Percentiles rank a stretch among this genome's conserved stretches.
phyloP scores from a whole-genome alignment of 106 monocot genomes.

The Agapanthus africanus region DNA sequence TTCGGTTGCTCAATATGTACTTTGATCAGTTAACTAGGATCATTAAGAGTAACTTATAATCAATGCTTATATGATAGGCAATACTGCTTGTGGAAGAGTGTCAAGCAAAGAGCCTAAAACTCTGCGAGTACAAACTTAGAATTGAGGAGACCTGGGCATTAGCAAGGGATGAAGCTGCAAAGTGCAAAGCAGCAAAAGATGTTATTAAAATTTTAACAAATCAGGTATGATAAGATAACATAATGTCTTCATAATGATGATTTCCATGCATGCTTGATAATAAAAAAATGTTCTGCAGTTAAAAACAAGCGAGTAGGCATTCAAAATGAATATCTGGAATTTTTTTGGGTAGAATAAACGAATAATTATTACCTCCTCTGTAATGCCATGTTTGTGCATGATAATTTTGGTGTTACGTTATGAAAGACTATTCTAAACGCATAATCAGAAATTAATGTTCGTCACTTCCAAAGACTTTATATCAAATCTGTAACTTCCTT shows the following conservation, averaged over 20 bases:
- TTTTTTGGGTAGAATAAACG: neutral
- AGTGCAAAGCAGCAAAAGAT: slow-evolving; percentile 81
- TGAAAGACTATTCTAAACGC: neutral
- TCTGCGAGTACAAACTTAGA: slow-evolving; percentile 53
- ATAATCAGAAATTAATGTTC: neutral
- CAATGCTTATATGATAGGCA: slow-evolving; percentile 26
- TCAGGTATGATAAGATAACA: slow-evolving; percentile 46
- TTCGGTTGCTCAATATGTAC: neutral
- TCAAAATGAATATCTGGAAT: neutral
- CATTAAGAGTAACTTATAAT: neutral
- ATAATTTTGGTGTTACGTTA: neutral
- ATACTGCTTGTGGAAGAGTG: slow-evolving; percentile 40
- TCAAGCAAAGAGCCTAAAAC: slow-evolving; percentile 38
- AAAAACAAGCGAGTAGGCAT: neutral
- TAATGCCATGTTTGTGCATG: neutral
- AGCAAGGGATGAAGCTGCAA: slow-evolving; percentile 76
- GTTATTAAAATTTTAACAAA: slow-evolving; percentile 56
- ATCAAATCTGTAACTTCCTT: neutral
- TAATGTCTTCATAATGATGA: neutral
- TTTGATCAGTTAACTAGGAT: neutral
- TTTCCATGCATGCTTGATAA: neutral
- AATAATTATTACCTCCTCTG: neutral
- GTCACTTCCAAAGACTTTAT: neutral
- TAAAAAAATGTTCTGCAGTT: neutral
- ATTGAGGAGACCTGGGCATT: slow-evolving; percentile 68